These are phyloP conservation scores for Metschnikowia sp. DNA, from an alignment of 805 yeast genomes.

Conservation along the genomic window DNA sequence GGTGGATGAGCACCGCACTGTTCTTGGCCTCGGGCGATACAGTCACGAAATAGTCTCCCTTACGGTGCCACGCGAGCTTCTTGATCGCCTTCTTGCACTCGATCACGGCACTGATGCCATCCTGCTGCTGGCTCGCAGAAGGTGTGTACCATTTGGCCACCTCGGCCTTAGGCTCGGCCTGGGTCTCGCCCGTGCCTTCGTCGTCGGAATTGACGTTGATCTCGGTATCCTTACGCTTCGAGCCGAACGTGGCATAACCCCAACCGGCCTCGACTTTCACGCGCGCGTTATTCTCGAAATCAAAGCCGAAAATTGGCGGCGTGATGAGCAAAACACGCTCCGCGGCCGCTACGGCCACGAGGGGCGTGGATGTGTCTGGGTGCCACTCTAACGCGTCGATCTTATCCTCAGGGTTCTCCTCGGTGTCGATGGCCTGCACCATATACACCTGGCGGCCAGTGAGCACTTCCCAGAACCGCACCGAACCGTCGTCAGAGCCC, in stretches of 20 bases:
- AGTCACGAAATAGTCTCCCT: conserved; percentile 94
- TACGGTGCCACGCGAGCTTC: conserved; percentile 90
- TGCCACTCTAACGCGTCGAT: conserved; percentile 87
- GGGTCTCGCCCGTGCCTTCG: conserved; percentile 24
- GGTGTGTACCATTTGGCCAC: conserved; percentile 86
- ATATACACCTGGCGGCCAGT: conserved; percentile 92
- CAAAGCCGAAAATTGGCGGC: conserved; percentile 90
- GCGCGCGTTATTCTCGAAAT: conserved; percentile 76
- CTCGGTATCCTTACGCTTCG: conserved; percentile 41
- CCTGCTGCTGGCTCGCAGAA: conserved; percentile 48
- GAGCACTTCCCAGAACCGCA: conserved; percentile 93
- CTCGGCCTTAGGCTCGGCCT: conserved; percentile 23
- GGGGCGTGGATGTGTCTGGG: conserved; percentile 71
- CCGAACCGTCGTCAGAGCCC: conserved; percentile 95
- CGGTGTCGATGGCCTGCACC: conserved; percentile 47
- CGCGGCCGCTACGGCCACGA: conserved; percentile 82
- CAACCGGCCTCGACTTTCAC: conserved; percentile 84
- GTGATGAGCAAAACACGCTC: conserved; percentile 73
- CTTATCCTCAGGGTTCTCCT: conserved; percentile 64
- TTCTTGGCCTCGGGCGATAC: conserved; percentile 94
- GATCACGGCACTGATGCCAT: conserved; percentile 73
- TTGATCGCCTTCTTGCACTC: conserved; percentile 66
- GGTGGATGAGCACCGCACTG: conserved; percentile 89
- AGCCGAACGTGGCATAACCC: conserved; percentile 73
- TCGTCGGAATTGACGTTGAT: conserved; percentile 36